Percentiles rank a stretch among this genome's conserved stretches.
Evolutionary conservation across 1,284 basidiomycete genomes (phyloP).

Genomic region (Irpex sp.): DNA sequence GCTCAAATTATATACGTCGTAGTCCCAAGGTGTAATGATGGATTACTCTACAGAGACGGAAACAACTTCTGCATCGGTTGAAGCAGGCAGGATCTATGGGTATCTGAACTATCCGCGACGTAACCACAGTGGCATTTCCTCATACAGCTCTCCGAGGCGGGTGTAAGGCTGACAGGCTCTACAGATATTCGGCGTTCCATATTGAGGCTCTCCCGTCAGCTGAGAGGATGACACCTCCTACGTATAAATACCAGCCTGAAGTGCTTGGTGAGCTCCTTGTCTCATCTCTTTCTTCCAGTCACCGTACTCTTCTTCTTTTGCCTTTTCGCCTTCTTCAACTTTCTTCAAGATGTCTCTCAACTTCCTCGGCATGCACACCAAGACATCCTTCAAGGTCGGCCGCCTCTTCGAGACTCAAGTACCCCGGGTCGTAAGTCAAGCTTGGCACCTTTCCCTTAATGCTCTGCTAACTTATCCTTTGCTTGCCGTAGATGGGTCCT

Average conservation of each 20-base stretch:
- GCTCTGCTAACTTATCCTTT: not conserved
- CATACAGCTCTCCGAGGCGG: too few species aligned
- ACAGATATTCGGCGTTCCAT: too few species aligned
- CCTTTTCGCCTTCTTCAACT: not conserved
- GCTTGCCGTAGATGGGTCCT: not conserved
- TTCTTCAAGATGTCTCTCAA: not conserved
- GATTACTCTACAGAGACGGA: too few species aligned
- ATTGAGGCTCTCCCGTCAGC: too few species aligned
- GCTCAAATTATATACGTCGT: too few species aligned
- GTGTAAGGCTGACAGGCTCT: too few species aligned
- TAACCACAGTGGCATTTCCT: too few species aligned
- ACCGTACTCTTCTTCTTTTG: not conserved
- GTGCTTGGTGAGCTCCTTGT: not conserved
- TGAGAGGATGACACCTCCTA: too few species aligned
- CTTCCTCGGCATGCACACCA: not conserved
- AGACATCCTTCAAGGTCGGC: not conserved
- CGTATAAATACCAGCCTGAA: not conserved
- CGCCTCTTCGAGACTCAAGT: not conserved
- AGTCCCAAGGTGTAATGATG: too few species aligned
- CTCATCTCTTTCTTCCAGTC: not conserved
- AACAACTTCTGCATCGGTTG: too few species aligned
- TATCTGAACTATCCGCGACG: too few species aligned
- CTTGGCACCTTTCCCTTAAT: not conserved
- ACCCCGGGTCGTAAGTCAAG: not conserved
- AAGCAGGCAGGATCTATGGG: too few species aligned